phyloP scores from a whole-genome alignment of 2,329 filamentous ascomycete species.

The Penicillium psychrosexuale region DNA sequence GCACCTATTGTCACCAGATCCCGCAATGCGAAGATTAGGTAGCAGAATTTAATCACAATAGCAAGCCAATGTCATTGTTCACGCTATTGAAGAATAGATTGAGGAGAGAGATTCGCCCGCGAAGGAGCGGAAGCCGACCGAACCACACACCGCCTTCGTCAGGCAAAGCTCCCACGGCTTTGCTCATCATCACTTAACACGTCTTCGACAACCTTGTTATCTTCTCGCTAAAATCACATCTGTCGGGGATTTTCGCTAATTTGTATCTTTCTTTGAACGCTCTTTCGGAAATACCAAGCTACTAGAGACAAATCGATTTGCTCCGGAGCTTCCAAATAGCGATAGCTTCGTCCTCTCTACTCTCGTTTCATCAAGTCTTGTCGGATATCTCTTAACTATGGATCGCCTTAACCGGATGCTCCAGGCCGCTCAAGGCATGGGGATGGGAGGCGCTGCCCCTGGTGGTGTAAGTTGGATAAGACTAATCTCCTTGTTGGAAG shows the following conservation, averaged over 20 bases:
- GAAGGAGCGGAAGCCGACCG: slow-evolving; percentile 19
- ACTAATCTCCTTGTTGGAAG: slow-evolving; percentile 8
- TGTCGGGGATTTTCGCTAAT: neutral
- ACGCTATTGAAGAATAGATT: slow-evolving; percentile 18
- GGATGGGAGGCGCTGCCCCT: slow-evolving; percentile 39
- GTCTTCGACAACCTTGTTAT: slow-evolving; percentile 8
- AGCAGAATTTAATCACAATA: slow-evolving; percentile 10
- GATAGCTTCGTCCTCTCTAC: slow-evolving; percentile 28
- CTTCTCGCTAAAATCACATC: slow-evolving; percentile 5
- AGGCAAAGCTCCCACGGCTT: slow-evolving; percentile 16
- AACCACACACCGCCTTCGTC: slow-evolving; percentile 35
- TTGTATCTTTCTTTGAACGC: neutral
- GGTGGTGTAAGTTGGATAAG: slow-evolving; percentile 38
- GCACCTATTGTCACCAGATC: slow-evolving; percentile 10
- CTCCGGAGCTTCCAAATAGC: slow-evolving; percentile 28
- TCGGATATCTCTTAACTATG: slow-evolving; percentile 55
- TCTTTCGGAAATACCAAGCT: neutral
- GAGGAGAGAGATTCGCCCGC: slow-evolving; percentile 28
- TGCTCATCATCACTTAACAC: slow-evolving; percentile 6
- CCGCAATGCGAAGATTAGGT: slow-evolving; percentile 1
- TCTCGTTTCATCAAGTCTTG: slow-evolving; percentile 14
- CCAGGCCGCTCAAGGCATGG: slow-evolving; percentile 65
- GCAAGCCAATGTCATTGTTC: slow-evolving; percentile 18
- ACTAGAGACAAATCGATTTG: slow-evolving; percentile 10
- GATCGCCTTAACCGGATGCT: slow-evolving; percentile 90